Conservation (phyloP, 2,329 filamentous ascomycete species). For the Penicillium frequentans region DNA sequence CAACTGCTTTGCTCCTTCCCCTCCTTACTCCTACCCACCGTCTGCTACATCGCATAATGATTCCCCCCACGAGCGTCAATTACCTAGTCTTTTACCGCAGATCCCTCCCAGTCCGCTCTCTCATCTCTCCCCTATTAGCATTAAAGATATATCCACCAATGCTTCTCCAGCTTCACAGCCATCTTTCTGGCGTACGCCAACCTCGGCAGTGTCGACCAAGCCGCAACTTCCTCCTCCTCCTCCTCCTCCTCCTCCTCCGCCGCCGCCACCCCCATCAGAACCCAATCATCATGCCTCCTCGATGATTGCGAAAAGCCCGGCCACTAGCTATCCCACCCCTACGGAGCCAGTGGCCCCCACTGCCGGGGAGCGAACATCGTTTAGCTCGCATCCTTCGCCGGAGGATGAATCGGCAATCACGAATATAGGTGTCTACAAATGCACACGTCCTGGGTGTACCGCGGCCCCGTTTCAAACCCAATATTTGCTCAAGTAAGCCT, state of each 20-base stretch:
- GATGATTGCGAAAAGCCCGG: slow-evolving; percentile 35
- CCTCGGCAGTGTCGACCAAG: background rate
- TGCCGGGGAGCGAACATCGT: slow-evolving; percentile 23
- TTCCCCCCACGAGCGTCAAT: slow-evolving; percentile 31
- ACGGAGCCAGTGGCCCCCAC: slow-evolving; percentile 31
- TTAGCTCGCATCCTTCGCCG: slow-evolving; percentile 22
- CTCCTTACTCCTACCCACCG: slow-evolving; percentile 26
- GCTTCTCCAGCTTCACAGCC: slow-evolving; percentile 36
- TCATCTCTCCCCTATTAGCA: slow-evolving; percentile 40
- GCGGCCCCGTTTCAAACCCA: slow-evolving; percentile 64
- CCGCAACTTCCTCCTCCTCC: slow-evolving; percentile 6
- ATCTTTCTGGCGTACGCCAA: slow-evolving; percentile 28
- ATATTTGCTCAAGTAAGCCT: slow-evolving; percentile 61
- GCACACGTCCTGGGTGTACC: slow-evolving; percentile 56
- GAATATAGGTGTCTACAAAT: slow-evolving; percentile 47
- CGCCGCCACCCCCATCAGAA: slow-evolving; percentile 23
- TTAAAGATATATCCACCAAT: slow-evolving; percentile 35
- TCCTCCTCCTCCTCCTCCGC: slow-evolving; percentile 28
- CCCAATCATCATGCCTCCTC: slow-evolving; percentile 17
- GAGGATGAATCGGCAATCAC: slow-evolving; percentile 19
- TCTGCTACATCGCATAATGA: slow-evolving; percentile 29
- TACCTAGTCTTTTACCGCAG: slow-evolving; percentile 30
- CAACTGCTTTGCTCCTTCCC: slow-evolving; percentile 25
- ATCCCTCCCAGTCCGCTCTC: slow-evolving; percentile 37
- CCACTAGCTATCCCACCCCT: slow-evolving; percentile 42